Conservation (phyloP, 2,329 filamentous ascomycete species). For the Sporothrix pseudoabietina region DNA sequence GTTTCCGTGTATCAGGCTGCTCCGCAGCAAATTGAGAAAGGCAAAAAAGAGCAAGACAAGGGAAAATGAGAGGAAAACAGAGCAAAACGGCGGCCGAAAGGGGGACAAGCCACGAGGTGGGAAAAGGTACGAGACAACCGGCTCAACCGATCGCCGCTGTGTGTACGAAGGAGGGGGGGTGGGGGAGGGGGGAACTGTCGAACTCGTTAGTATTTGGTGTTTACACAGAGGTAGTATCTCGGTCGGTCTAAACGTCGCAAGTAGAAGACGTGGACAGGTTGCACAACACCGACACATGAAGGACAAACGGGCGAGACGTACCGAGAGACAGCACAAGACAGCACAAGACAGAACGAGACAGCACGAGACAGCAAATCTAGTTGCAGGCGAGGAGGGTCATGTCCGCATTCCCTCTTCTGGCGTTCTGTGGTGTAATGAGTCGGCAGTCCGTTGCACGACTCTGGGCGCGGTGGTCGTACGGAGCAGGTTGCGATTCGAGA, state of each 20-base stretch:
- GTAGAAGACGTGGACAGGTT: slow-evolving; percentile 1
- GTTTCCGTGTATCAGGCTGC: slow-evolving; percentile 28
- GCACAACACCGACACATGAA: neutral
- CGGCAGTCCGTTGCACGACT: slow-evolving; percentile 5
- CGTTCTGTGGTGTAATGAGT: neutral
- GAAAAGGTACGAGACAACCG: neutral
- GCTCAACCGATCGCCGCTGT: slow-evolving; percentile 14
- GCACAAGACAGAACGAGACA: neutral
- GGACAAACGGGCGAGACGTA: slow-evolving; percentile 11
- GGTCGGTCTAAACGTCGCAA: neutral
- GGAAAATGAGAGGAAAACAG: neutral
- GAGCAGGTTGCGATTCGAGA: neutral
- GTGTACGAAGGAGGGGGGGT: neutral
- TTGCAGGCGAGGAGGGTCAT: slow-evolving; percentile 22
- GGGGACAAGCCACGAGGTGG: neutral
- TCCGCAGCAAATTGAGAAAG: slow-evolving; percentile 19
- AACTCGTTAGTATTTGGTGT: neutral
- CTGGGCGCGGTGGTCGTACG: neutral
- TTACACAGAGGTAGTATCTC: no score
- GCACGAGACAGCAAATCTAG: slow-evolving; percentile 22
- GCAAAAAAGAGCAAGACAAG: slow-evolving; percentile 5
- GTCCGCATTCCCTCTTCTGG: slow-evolving; percentile 14
- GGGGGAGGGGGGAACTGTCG: neutral
- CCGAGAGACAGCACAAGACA: slow-evolving; percentile 9
- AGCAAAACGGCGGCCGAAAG: neutral